phyloP scores from a whole-genome alignment of 164 flowering plant genomes.

The Echeveria elegans region DNA sequence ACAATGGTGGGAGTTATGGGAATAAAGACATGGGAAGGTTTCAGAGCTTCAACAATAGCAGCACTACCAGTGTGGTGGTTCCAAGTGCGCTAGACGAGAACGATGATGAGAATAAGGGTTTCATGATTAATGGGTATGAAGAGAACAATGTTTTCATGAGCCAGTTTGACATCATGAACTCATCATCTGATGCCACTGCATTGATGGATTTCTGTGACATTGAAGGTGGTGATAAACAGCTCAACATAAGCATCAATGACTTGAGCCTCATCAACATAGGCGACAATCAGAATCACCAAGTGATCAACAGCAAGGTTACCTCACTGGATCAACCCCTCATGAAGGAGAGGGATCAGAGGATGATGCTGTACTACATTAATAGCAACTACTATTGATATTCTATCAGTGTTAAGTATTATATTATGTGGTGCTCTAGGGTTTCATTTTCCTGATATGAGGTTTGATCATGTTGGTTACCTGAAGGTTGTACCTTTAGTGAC shows the following conservation, averaged over 20 bases:
- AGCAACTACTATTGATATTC: not conserved
- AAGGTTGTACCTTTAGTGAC: not conserved
- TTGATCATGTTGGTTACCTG: not conserved
- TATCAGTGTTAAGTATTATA: not conserved
- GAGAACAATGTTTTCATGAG: slow-evolving; percentile 1
- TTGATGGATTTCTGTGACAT: not conserved
- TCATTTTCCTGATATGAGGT: not conserved
- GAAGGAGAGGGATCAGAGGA: slow-evolving; percentile 1
- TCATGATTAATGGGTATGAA: not conserved
- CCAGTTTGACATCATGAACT: not conserved
- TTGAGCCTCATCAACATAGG: not conserved
- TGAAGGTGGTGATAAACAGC: not conserved
- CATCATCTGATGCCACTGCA: not conserved
- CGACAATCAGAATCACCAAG: not conserved
- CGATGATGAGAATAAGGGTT: not conserved
- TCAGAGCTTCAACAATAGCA: not conserved
- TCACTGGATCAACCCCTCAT: slow-evolving; percentile 1
- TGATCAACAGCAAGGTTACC: not conserved
- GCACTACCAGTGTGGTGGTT: not conserved
- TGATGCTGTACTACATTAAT: not conserved
- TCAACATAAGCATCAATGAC: not conserved
- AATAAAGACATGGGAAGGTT: not conserved
- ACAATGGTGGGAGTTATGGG: not conserved
- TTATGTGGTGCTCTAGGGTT: not conserved
- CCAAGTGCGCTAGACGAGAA: not conserved